These are phyloP conservation scores for Mrakia blollopis DNA, from an alignment of 768 basidiomycete species.

Conservation along the genomic window DNA sequence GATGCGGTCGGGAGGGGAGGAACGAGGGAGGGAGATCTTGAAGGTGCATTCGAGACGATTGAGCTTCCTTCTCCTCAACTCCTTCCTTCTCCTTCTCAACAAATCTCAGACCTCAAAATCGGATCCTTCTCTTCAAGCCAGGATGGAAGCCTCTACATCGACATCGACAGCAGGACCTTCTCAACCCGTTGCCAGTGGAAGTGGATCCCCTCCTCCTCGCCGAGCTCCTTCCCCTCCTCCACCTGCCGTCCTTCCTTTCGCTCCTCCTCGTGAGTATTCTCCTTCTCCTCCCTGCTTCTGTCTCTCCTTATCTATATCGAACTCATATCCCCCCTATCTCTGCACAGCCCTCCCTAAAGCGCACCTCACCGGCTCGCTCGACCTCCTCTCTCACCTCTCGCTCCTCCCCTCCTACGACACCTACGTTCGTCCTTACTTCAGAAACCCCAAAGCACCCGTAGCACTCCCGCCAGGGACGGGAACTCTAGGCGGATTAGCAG, in stretches of 20 bases:
- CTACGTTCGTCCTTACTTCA: conserved; percentile 32
- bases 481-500: background rate
- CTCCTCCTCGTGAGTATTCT: background rate
- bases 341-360: background rate
- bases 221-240: conserved; percentile 13
- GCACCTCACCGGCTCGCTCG: conserved; percentile 28
- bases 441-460: conserved; percentile 20
- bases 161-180: background rate
- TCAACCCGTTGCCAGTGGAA: conserved; percentile 7
- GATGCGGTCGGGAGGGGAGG: background rate
- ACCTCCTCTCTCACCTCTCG: conserved; percentile 25
- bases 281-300: background rate
- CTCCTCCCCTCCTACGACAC: conserved; percentile 30
- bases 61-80: no score
- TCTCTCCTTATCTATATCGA: background rate
- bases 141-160: background rate
- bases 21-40: background rate
- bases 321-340: background rate
- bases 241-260: conserved; percentile 18
- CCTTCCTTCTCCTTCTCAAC: background rate
- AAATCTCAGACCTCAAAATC: background rate
- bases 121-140: background rate
- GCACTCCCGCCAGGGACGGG: background rate
- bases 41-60: background rate
- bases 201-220: background rate